A percentile compares a stretch with the other conserved stretches of the same genome.
Conservation (phyloP, 75 land plant species). For the Cupressus sempervirens region DNA sequence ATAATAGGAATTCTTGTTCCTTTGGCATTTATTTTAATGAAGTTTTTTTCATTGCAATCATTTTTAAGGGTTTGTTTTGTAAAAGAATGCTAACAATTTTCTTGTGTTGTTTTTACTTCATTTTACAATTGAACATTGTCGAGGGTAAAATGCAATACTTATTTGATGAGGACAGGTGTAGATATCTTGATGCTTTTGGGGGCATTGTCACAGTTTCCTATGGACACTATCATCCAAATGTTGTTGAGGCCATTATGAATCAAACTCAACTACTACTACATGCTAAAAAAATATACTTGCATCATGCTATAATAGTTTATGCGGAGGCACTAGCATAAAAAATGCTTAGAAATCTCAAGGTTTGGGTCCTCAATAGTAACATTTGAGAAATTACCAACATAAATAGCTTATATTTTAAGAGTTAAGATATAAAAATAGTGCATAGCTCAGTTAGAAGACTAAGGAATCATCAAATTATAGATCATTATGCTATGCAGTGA, state of each 20-base stretch:
- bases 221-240: slow-evolving; percentile 90
- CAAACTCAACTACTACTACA: slow-evolving; percentile 89
- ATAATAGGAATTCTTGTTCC: background rate
- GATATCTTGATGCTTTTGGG: slow-evolving; percentile 92
- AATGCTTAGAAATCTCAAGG: slow-evolving; percentile 97
- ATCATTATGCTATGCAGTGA: background rate
- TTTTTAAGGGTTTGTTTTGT: background rate
- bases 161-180: slow-evolving; percentile 82
- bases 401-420: slow-evolving; percentile 7
- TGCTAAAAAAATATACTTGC: slow-evolving; percentile 87
- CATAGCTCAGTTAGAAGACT: background rate
- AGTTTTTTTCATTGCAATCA: background rate
- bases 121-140: slow-evolving; percentile 80
- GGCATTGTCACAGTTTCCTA: slow-evolving; percentile 96
- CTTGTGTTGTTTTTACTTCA: background rate
- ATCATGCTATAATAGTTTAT: slow-evolving; percentile 87
- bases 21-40: background rate
- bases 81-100: background rate
- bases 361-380: no score
- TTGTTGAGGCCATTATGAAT: slow-evolving; percentile 78
- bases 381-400: background rate
- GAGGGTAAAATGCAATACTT: slow-evolving; percentile 97
- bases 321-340: slow-evolving; percentile 89
- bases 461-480: no score
- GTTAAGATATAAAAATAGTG: background rate